phyloP scores from a whole-genome alignment of 1,284 basidiomycete genomes.

The Phylloboletellus chloephorus region DNA sequence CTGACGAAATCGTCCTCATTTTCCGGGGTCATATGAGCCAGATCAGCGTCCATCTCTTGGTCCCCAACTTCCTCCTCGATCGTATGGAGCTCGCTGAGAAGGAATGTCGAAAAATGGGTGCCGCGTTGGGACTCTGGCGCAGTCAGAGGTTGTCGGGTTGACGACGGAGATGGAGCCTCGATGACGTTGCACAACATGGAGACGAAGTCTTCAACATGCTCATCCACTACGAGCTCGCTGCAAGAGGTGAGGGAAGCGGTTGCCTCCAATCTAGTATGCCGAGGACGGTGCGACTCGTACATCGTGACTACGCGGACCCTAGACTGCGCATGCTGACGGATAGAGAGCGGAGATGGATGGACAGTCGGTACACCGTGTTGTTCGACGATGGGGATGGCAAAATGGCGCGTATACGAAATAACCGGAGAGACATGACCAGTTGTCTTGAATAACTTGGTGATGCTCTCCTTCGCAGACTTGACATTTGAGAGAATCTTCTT shows the following conservation, averaged over 20 bases:
- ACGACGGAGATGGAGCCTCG: background rate
- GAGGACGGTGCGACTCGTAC: background rate
- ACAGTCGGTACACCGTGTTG: background rate
- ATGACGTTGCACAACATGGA: background rate
- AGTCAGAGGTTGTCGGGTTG: background rate
- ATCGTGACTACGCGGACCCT: background rate
- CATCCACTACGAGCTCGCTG: background rate
- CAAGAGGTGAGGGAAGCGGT: background rate
- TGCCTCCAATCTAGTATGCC: background rate
- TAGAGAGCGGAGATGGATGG: background rate
- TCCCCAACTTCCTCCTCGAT: conserved; percentile 10
- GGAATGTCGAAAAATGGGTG: background rate
- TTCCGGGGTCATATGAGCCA: background rate
- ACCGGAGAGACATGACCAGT: background rate
- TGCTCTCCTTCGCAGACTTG: conserved; percentile 12
- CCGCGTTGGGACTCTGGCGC: background rate
- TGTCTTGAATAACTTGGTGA: conserved; percentile 20
- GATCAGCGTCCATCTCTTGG: background rate
- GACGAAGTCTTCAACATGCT: background rate
- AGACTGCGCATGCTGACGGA: background rate
- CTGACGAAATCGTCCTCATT: background rate
- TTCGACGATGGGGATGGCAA: background rate
- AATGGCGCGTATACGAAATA: background rate
- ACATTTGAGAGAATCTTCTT: conserved; percentile 15
- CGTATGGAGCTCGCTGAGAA: background rate